A percentile compares a stretch with the other conserved stretches of the same genome.
phyloP scores from a whole-genome alignment of 768 basidiomycete genomes.

The Hericium coralloides region DNA sequence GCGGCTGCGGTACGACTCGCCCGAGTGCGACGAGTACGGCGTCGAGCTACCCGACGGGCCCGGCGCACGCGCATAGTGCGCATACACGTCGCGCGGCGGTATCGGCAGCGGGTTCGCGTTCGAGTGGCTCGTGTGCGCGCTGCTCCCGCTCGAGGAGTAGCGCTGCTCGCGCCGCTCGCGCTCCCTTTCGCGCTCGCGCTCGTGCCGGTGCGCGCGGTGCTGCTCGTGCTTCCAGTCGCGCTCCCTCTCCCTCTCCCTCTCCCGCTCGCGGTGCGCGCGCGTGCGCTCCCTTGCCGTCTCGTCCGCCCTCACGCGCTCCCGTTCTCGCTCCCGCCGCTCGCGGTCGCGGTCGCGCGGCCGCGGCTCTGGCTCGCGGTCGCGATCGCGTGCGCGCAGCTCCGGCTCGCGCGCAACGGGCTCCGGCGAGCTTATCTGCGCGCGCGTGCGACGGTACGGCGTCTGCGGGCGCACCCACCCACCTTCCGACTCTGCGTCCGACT shows the following conservation, averaged over 20 bases:
- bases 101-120: not conserved
- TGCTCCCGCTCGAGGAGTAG: not conserved
- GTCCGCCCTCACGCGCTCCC: not conserved
- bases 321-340: not conserved
- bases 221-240: not conserved
- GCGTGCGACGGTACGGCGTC: no score
- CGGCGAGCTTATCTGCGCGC: no score
- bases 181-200: not conserved
- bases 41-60: no score
- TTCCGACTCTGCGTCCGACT: no score
- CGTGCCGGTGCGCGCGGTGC: not conserved
- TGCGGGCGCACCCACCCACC: no score
- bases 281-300: not conserved
- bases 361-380: not conserved
- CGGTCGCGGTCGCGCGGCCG: no score
- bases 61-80: not conserved
- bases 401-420: not conserved
- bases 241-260: not conserved
- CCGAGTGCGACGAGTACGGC: not conserved
- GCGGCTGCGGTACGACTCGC: conserved; percentile 11
- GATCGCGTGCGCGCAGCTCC: not conserved
- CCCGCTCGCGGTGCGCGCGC: not conserved
- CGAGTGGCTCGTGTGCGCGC: not conserved
- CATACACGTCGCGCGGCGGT: not conserved
- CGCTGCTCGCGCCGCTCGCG: not conserved